phyloP scores from a whole-genome alignment of 306 rosid species.

The Glycine soja region DNA sequence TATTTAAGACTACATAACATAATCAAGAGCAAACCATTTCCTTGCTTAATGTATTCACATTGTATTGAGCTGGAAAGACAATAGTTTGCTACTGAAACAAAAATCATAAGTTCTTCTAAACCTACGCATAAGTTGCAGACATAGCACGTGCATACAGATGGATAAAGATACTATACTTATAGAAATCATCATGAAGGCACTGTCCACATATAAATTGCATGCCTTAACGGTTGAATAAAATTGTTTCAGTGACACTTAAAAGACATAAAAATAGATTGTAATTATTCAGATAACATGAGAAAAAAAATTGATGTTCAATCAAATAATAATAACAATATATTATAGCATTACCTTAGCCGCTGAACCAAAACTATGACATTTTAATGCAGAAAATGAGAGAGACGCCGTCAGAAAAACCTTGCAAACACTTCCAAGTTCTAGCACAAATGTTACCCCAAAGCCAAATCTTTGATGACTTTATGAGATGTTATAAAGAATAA shows the following conservation, averaged over 20 bases:
- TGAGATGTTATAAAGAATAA: conserved; percentile 11
- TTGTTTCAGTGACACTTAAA: background rate
- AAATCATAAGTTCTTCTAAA: conserved; percentile 40
- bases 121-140: conserved; percentile 33
- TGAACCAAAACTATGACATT: conserved; percentile 14
- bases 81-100: conserved; percentile 45
- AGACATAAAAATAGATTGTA: background rate
- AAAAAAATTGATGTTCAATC: background rate
- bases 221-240: background rate
- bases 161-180: conserved; percentile 22
- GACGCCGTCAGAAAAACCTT: conserved; percentile 1
- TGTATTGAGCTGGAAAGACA: conserved; percentile 53
- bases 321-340: conserved; percentile 2
- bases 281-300: background rate
- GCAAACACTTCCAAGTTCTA: conserved; percentile 18
- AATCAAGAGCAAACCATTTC: background rate
- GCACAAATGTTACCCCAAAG: conserved; percentile 12
- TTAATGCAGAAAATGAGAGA: conserved; percentile 25
- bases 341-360: background rate
- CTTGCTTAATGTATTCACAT: background rate
- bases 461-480: background rate
- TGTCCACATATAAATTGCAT: background rate
- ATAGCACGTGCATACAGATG: conserved; percentile 44
- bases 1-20: background rate
- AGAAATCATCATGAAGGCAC: conserved; percentile 30